Base-by-base conservation (phyloP, 2,329 filamentous ascomycete genomes). In the Plectosphaerella sp. region DNA sequence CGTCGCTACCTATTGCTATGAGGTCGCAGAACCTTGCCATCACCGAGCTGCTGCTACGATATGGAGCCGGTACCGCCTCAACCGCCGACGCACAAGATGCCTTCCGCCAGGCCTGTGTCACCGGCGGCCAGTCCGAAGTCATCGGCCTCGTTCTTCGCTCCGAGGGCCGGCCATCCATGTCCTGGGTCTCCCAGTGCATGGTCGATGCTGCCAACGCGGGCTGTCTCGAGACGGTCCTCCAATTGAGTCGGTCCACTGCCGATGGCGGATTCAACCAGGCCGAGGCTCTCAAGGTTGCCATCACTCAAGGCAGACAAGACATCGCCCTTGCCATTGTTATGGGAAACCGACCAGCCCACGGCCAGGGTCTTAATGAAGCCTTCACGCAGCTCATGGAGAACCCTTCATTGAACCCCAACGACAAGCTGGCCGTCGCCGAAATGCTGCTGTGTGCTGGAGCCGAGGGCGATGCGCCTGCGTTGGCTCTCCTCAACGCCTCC, bases 381-480 rank as follows among this genome's bases (percentile, higher is more conserved):
- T 80, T 85, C 41, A 66, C 67, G 2, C 61, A 71, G 5, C 65
- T 83, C 2, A 72, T 79, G 53, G 62, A 70, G 2, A 73, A 77
- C 47, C 61, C 72, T 2, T 72, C 73, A 2, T 69, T 80, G 16
- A 71, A 70, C 6, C 73, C 76, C 0, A 71, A 73, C 28, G 73
- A 76, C 33, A 82, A 79, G 58, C 64, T 79, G 42, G 71, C 72
- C 3, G 67, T 85, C 55, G 70, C 77, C 0, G 80, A 86, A 59
- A 66, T 82, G 3, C 61, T 86, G 2, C 69, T 86, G 2, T 83
- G 81, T 50, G 80, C 78, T 1, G 82, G 82, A 0, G 80, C 81
- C 1, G 67, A 71, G 12, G 82, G 82, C 2, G 74, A 79, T 14
- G 66, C 71, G 1, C 65, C 80, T 1, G 72, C 78, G 0, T 64